Percentiles rank a stretch among this genome's conserved stretches.
Conservation (phyloP, 345 rosid genomes). For the Cardiospermum halicacabum region DNA sequence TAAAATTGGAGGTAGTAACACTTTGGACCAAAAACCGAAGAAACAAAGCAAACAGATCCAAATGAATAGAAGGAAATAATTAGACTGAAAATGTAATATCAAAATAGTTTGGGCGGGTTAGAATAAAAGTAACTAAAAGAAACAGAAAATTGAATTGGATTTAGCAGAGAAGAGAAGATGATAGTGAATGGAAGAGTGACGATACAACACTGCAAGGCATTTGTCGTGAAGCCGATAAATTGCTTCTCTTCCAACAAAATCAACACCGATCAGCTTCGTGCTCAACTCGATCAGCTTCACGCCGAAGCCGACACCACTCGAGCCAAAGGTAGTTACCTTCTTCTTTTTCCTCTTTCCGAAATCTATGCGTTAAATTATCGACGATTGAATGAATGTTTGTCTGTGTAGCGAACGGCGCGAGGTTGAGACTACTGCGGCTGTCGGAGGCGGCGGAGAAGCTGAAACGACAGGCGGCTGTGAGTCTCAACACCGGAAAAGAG, state of each 20-base stretch:
- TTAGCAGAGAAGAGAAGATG: constrained; percentile 20
- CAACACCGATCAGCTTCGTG: constrained; percentile 52
- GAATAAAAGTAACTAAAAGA: no score
- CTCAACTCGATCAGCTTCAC: constrained; percentile 70
- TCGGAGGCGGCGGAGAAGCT: constrained; percentile 88
- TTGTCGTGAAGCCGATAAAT: constrained; percentile 11
- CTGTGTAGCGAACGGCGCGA: constrained; percentile 59
- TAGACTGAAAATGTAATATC: no score
- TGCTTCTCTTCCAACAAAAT: constrained; percentile 36
- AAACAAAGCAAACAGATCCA: no score
- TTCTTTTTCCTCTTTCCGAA: background rate
- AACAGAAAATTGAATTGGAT: background rate
- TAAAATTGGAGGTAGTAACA: no score
- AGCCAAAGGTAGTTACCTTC: constrained; percentile 59
- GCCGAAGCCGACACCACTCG: constrained; percentile 65
- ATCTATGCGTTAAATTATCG: no score
- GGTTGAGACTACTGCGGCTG: constrained; percentile 74
- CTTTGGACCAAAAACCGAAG: no score
- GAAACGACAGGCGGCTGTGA: constrained; percentile 61
- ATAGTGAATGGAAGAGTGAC: constrained; percentile 30
- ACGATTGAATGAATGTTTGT: background rate
- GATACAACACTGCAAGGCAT: constrained; percentile 20
- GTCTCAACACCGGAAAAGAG: constrained; percentile 59
- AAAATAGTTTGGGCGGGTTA: no score
- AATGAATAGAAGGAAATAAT: no score